Evolutionary conservation across 129 eudicot species (phyloP), one percentile per base, ranked within the genome.

Genomic region (Saposhnikovia divaricata): DNA sequence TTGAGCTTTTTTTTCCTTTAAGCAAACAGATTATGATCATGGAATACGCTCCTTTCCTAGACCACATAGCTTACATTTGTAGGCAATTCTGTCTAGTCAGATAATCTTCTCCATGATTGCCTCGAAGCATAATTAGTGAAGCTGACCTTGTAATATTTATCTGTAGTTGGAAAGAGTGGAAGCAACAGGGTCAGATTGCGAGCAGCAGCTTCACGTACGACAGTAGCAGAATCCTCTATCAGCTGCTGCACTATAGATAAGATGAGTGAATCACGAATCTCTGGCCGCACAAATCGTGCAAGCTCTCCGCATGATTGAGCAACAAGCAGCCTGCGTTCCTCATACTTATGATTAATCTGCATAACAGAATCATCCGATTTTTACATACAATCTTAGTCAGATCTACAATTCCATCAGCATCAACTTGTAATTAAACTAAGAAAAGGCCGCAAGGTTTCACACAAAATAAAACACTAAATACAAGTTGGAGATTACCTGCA

Each of bases 101-200:
- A 92, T 84, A 87, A 61, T 89, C 97, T 87, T 92, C 97, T 85
- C 96, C 96, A 89, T 90, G 93, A 92, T 91, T 86, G 96, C 96
- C 96, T 90, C 92, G 96, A 89, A 91, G 90, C 97, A 85, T 91
- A 87, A 91, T 84, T 89, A 94, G 93, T 90, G 97, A 91, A 92
- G 98, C 97, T 95, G 97, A 95, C 98, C 98, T 95, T 95, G 96
- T 92, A 86, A 95, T 92, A 92, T 95, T 95, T 95, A 83, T 90
- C 96, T 69, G 79, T 86, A 81, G 88, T 95, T 82, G 97, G 98
- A 86, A 95, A 95, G 86, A 92, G 97, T 14, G 97, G 96, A 85
- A 95, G 96, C 89, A 95, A 87, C 96, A 95, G 83, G 55, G 98
- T 96, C 85, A 95, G 90, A 85, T 95, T 95, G 80, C 87, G 97